Evolutionary conservation across 2,329 filamentous ascomycete genomes (phyloP).

Genomic region (Pestalotiopsis sp.): DNA sequence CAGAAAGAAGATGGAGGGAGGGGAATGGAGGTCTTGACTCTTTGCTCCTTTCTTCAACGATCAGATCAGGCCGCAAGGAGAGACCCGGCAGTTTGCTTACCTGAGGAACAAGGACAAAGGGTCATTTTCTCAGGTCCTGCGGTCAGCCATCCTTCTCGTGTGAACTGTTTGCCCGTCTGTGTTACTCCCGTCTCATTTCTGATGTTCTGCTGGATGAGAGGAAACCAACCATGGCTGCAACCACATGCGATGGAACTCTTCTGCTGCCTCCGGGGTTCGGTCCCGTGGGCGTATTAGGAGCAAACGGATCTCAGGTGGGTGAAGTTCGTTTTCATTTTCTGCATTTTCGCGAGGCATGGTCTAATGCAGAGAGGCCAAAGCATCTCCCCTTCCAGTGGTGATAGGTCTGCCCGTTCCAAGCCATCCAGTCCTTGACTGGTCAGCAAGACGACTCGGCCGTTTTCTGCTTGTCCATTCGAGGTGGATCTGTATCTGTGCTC

Average conservation of each 20-base stretch:
- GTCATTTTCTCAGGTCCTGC: background rate
- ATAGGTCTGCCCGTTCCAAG: background rate
- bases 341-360: background rate
- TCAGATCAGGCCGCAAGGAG: background rate
- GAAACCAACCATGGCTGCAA: background rate
- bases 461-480: conserved; percentile 1
- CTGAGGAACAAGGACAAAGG: background rate
- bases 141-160: background rate
- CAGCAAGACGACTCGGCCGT: background rate
- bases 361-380: background rate
- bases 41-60: conserved; percentile 7
- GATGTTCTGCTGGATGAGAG: background rate
- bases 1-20: background rate
- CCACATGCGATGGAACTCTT: background rate
- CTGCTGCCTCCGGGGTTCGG: background rate
- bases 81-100: background rate
- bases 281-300: background rate
- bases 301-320: conserved; percentile 4
- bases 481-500: background rate
- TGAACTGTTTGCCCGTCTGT: background rate
- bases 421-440: background rate
- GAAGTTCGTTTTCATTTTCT: background rate
- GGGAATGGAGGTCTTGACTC: background rate
- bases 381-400: background rate
- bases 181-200: background rate